Evolutionary conservation across 2,329 filamentous ascomycete genomes (phyloP), one percentile per base, ranked within the genome.

Genomic region (Aspergillus phoenicis): DNA sequence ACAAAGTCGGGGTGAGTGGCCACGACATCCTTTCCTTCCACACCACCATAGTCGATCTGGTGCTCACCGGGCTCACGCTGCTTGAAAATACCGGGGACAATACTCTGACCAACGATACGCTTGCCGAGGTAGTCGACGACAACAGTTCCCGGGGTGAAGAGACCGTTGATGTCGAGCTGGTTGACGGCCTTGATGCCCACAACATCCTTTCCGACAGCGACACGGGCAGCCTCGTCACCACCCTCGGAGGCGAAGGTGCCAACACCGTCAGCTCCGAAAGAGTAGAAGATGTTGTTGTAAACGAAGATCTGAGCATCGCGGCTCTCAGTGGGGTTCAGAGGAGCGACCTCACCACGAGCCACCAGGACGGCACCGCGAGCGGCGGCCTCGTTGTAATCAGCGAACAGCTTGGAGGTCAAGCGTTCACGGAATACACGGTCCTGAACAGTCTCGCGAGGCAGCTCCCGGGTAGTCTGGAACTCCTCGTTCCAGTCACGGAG

Each of bases 201-300:
- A 51, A 98, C 93, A 72, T 99, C 95, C 81, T 99, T 99, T 65
- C 93, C 94, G 5, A 96, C 97, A 26, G 96, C 95, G 60, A 98
- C 92, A 61, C 94, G 88, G 13, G 95, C 95, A 66, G 95, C 95
- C 80, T 99, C 95, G 67, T 99, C 94, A 20, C 95, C 95, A 67
- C 95, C 95, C 79, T 99, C 95, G 3, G 90, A 93, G 10, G 93
- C 93, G 77, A 99, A 99, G 15, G 95, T 99, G 47, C 95, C 94
- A 49, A 98, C 95, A 56, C 95, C 96, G 75, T 99, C 95, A 48
- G 95, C 94, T 64, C 95, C 95, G 70, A 97, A 98, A 0, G 95
- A 98, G 82, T 97, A 99, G 82, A 99, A 99, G 68, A 99, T 93
- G 79, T 99, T 99, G 83, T 98, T 98, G 83, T 98, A 97, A 24